phyloP scores from a whole-genome alignment of 2,329 filamentous ascomycete species.

The Fusarium sp. region DNA sequence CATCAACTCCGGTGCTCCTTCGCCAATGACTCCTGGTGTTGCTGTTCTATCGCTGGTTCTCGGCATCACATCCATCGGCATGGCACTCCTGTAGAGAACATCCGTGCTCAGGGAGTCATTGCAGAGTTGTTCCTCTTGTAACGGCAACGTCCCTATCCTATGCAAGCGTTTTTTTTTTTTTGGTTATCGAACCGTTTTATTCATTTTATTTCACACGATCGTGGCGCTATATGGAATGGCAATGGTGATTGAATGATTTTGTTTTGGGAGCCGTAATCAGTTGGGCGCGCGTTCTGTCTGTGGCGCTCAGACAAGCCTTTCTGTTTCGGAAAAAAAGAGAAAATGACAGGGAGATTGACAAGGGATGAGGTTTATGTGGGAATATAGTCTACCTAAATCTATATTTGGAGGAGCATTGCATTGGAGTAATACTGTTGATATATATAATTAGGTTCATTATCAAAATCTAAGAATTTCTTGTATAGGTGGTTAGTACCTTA shows the following conservation, averaged over 20 bases:
- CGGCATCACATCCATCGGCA: conserved; percentile 43
- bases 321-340: conserved; percentile 20
- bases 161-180: conserved; percentile 14
- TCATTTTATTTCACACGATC: conserved; percentile 26
- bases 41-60: conserved; percentile 44
- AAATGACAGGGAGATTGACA: conserved; percentile 21
- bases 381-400: background rate
- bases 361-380: background rate
- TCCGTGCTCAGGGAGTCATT: background rate
- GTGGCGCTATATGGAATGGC: conserved; percentile 35
- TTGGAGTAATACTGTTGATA: conserved; percentile 21
- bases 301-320: conserved; percentile 43
- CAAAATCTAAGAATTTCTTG: background rate
- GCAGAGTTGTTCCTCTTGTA: background rate
- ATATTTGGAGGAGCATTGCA: conserved; percentile 15
- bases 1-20: conserved; percentile 38
- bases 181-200: conserved; percentile 5
- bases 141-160: background rate
- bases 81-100: conserved; percentile 32
- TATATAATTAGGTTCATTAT: background rate
- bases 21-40: conserved; percentile 38
- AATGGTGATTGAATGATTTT: conserved; percentile 15
- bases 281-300: conserved; percentile 23
- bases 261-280: conserved; percentile 16
- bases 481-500: too few relatives aligned